These are phyloP conservation scores for Penicillium lividum DNA, from an alignment of 495 filamentous ascomycete genomes.

Conservation along the genomic window DNA sequence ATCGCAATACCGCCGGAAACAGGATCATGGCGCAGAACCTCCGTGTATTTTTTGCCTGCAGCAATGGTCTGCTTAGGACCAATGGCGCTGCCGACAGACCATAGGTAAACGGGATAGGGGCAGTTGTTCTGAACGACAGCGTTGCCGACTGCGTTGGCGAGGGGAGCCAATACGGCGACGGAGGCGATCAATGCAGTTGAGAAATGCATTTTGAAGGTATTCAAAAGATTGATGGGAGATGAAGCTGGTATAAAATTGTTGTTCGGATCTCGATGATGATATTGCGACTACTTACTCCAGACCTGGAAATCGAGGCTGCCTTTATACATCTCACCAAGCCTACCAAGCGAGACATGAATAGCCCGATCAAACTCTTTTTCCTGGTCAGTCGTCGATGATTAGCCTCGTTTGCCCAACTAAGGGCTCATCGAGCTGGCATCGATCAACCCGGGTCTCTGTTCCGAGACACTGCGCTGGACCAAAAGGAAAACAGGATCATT, in stretches of 20 bases:
- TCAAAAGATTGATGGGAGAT: background rate
- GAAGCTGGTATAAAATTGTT: background rate
- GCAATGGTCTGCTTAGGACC: constrained; percentile 40
- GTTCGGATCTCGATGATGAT: background rate
- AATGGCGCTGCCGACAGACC: constrained; percentile 56
- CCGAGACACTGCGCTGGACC: background rate
- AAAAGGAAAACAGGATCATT: background rate
- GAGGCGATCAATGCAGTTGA: constrained; percentile 26
- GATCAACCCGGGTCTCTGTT: background rate
- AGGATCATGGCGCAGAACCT: constrained; percentile 46
- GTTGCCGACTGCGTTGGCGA: constrained; percentile 47
- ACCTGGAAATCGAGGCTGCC: background rate
- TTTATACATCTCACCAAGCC: constrained; percentile 14
- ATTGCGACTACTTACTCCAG: background rate
- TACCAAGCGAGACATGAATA: background rate
- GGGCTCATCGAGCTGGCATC: background rate
- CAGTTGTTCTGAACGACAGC: constrained; percentile 57
- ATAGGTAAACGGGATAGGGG: constrained; percentile 48
- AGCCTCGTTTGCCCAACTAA: background rate
- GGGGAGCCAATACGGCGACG: constrained; percentile 28
- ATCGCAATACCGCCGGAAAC: constrained; percentile 55
- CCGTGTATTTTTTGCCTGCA: constrained; percentile 38
- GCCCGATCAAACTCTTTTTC: background rate
- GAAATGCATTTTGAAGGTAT: constrained; percentile 32
- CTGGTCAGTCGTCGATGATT: background rate